Evolutionary conservation across 768 basidiomycete species (phyloP).

Genomic region (Tricholoma hemisulphureum): DNA sequence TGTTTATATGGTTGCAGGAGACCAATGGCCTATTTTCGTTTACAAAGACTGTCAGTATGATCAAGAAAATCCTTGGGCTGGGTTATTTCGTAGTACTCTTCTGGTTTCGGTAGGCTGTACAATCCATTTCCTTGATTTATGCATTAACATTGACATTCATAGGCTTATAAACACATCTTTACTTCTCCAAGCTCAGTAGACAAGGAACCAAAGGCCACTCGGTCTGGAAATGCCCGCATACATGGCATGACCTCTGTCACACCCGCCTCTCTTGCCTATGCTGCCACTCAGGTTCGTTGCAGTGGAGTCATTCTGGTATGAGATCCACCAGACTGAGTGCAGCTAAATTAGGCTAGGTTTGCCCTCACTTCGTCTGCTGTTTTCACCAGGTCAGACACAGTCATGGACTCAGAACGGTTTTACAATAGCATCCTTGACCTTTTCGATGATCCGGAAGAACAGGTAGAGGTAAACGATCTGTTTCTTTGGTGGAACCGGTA

Average conservation of each 20-base stretch:
- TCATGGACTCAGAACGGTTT: not conserved
- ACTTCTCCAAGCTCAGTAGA: slow-evolving; percentile 7
- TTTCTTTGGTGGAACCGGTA: not conserved
- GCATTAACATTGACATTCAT: not conserved
- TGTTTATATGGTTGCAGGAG: slow-evolving; percentile 12
- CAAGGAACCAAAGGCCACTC: slow-evolving; percentile 1
- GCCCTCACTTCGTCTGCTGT: not conserved
- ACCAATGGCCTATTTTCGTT: slow-evolving; percentile 21
- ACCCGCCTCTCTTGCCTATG: not conserved
- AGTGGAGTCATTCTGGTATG: too few species aligned
- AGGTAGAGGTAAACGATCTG: not conserved
- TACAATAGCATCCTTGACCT: not conserved
- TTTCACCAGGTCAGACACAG: not conserved
- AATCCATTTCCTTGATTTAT: not conserved
- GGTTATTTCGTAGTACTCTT: slow-evolving; percentile 2
- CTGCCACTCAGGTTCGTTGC: not conserved
- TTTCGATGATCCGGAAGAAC: not conserved
- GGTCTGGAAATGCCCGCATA: slow-evolving; percentile 2
- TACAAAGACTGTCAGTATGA: slow-evolving; percentile 3
- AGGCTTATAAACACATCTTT: slow-evolving; percentile 10
- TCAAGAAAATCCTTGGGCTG: slow-evolving; percentile 2
- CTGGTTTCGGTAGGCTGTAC: slow-evolving; percentile 6
- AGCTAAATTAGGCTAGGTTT: not conserved
- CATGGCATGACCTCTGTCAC: not conserved
- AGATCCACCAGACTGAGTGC: not conserved